Conservation (phyloP, 2,329 filamentous ascomycete species). For the Phaeomoniella chlamydospora region DNA sequence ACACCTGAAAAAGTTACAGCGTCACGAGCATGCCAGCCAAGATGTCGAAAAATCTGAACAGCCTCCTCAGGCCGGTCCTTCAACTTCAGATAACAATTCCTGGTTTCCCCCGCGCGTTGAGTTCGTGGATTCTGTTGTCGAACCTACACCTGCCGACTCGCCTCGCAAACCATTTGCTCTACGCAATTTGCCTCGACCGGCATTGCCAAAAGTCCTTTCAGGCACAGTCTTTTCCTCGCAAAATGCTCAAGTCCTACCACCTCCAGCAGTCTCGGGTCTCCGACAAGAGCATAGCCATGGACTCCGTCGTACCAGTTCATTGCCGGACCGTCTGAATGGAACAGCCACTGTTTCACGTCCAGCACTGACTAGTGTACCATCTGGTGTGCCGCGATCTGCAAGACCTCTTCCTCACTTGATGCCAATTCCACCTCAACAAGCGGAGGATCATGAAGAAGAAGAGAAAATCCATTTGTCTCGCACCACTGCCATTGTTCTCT, state of each 20-base stretch:
- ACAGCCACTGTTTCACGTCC: conserved; percentile 6
- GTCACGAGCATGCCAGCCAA: conserved; percentile 14
- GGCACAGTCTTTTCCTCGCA: conserved; percentile 55
- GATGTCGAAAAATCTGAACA: not conserved
- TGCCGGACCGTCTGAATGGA: conserved; percentile 51
- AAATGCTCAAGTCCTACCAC: conserved; percentile 9
- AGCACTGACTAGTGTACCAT: not conserved
- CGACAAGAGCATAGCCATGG: conserved; percentile 32
- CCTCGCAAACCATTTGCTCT: conserved; percentile 38
- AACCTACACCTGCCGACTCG: conserved; percentile 15
- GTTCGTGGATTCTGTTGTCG: conserved; percentile 30
- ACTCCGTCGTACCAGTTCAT: conserved; percentile 60
- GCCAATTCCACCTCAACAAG: conserved; percentile 15
- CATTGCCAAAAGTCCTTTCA: conserved; percentile 50
- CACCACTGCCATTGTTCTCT: conserved; percentile 41
- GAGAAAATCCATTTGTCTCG: conserved; percentile 17
- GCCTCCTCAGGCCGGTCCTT: too few species aligned
- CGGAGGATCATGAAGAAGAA: conserved; percentile 13
- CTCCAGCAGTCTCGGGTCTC: conserved; percentile 8
- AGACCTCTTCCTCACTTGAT: conserved; percentile 12
- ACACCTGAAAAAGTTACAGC: conserved; percentile 12
- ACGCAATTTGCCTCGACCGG: conserved; percentile 46
- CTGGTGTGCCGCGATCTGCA: conserved; percentile 13
- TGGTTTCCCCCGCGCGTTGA: conserved; percentile 35
- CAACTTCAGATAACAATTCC: not conserved